Evolutionary conservation across 2,329 filamentous ascomycete species (phyloP), one percentile per base, ranked within the genome.

Genomic region (Fusarium sp.): DNA sequence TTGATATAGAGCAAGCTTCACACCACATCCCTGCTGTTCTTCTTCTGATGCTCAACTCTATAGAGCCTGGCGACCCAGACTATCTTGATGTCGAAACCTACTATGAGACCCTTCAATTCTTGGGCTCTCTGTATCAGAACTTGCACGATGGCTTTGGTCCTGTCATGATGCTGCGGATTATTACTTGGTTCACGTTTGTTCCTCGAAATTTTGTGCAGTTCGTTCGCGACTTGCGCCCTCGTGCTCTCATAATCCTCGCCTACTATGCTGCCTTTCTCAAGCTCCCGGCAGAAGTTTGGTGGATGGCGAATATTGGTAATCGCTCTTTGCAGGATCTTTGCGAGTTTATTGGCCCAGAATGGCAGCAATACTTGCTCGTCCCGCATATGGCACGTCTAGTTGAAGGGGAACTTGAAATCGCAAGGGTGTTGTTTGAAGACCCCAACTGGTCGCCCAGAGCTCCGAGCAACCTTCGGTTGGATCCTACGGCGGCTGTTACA

Each of bases 141-240:
- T 76, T 88, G n/a, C 73, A 65, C 13, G 67, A 79, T 18, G 85
- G 85, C 7, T 80, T 85, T 43, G 79, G 79, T 37, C 77, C 81
- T 19, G 76, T 84, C 26, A 79, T 88, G 70, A 76, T 79, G 60
- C 75, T 88, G 16, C 83, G 86, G 55, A 80, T 86, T 73, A 81
- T 85, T 63, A 86, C 84, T 12, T 86, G 84, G 78, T 82, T 86
- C 58, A 88, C 84, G 4, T 88, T 84, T 54, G 65, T 86, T 21
- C 83, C 84, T 8, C 72, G 74, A 1, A 65, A 66, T 7, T 85
- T 88, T 56, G 74, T 86, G 56, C 77, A 82, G 4, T 76, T 86
- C 9, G 81, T 81, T 2, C 79, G 80, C 16, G 67, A 80, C 25
- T 77, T 75, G 48, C 79, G 81, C 3, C 83, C 84, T 1, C 81